Conservation (phyloP, 345 rosid genomes). For the Pugionium cornutum region DNA sequence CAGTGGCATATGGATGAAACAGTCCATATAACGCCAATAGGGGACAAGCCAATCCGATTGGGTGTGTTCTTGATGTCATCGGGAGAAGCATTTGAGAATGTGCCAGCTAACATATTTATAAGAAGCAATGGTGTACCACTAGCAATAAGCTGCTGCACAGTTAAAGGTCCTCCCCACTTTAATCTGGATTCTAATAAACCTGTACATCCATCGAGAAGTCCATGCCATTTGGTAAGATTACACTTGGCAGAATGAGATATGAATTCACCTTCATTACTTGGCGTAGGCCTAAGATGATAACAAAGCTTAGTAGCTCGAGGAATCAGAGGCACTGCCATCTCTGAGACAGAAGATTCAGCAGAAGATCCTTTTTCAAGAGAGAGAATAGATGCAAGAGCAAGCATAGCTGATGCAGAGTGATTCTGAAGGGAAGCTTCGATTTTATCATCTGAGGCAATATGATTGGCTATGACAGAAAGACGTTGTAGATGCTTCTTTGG, state of each 20-base stretch:
- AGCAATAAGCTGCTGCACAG: constrained; percentile 82
- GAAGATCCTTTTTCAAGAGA: constrained; percentile 84
- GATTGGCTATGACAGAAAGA: constrained; percentile 72
- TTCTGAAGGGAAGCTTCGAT: constrained; percentile 56
- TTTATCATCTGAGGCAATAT: constrained; percentile 65
- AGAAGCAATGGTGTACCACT: constrained; percentile 83
- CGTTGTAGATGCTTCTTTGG: constrained; percentile 82
- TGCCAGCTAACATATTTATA: constrained; percentile 57
- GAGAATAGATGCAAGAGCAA: constrained; percentile 87
- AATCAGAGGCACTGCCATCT: constrained; percentile 79
- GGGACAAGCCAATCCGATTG: constrained; percentile 67
- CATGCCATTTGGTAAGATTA: constrained; percentile 78
- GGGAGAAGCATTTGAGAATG: constrained; percentile 44
- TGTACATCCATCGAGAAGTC: constrained; percentile 86
- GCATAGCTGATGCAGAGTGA: constrained; percentile 87
- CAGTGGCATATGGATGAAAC: constrained; percentile 82
- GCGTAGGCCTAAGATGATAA: constrained; percentile 62
- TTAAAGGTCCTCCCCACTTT: constrained; percentile 83
- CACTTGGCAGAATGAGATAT: constrained; percentile 33
- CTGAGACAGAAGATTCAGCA: constrained; percentile 71
- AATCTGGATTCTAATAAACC: constrained; percentile 83
- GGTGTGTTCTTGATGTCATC: constrained; percentile 45
- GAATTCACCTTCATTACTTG: constrained; percentile 47
- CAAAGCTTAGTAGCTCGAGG: constrained; percentile 83
- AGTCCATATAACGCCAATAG: constrained; percentile 81